Percentiles rank a stretch among this genome's conserved stretches.
These are phyloP conservation scores for Prunus mira DNA, from an alignment of 306 rosid genomes.

Conservation along the genomic window DNA sequence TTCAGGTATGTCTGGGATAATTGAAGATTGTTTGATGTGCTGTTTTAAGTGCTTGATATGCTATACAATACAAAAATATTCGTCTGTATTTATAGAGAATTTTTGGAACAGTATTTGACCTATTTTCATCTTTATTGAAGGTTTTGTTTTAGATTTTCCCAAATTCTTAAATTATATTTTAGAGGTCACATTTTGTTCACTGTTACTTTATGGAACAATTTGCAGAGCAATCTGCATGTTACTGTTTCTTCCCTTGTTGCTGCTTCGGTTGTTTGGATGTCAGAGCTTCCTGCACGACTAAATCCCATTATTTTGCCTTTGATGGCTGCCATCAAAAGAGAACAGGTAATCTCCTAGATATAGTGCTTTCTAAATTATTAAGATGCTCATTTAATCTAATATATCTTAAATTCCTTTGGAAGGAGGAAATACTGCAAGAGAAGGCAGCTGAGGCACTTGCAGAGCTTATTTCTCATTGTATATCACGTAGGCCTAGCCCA, in stretches of 20 bases:
- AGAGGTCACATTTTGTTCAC: slow-evolving; percentile 6
- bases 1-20: slow-evolving; percentile 62
- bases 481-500: slow-evolving; percentile 82
- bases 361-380: not conserved
- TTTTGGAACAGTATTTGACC: not conserved
- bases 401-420: slow-evolving; percentile 27
- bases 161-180: not conserved
- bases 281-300: slow-evolving; percentile 80
- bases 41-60: slow-evolving; percentile 1
- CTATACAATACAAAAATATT: not conserved
- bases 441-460: slow-evolving; percentile 97
- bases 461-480: slow-evolving; percentile 81
- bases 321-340: slow-evolving; percentile 95
- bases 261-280: slow-evolving; percentile 97
- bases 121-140: not conserved
- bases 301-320: slow-evolving; percentile 89
- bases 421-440: slow-evolving; percentile 94
- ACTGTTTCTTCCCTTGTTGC: slow-evolving; percentile 88
- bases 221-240: slow-evolving; percentile 90
- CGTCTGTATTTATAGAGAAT: not conserved
- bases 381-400: slow-evolving; percentile 15
- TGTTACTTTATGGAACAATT: slow-evolving; percentile 29
- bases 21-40: slow-evolving; percentile 3
- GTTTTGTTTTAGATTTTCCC: not conserved
- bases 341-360: slow-evolving; percentile 57